Evolutionary conservation across 1,284 basidiomycete genomes (phyloP).

Genomic region (Trametes pubescens): DNA sequence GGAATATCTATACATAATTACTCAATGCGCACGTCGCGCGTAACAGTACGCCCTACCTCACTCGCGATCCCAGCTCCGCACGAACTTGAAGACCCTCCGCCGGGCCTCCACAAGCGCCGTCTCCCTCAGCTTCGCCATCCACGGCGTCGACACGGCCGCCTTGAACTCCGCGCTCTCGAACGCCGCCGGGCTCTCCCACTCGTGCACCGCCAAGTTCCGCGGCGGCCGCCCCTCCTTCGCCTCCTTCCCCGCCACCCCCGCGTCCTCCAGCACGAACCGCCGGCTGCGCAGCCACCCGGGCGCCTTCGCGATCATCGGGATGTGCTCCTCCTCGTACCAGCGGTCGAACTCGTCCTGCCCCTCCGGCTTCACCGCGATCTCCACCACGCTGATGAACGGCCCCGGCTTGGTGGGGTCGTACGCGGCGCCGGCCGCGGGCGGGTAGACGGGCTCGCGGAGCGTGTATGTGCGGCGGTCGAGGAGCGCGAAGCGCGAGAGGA

Average conservation of each 20-base stretch:
- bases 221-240: constrained; percentile 33
- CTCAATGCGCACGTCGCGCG: background rate
- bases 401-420: constrained; percentile 41
- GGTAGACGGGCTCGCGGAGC: constrained; percentile 40
- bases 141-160: constrained; percentile 41
- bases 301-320: constrained; percentile 42
- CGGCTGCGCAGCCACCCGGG: constrained; percentile 48
- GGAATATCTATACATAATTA: too few species aligned
- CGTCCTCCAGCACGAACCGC: constrained; percentile 44
- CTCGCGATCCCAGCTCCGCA: constrained; percentile 19
- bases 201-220: constrained; percentile 47
- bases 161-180: constrained; percentile 39
- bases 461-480: constrained; percentile 62
- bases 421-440: constrained; percentile 41
- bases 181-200: constrained; percentile 40
- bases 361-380: constrained; percentile 44
- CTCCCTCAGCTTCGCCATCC: constrained; percentile 39
- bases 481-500: constrained; percentile 55
- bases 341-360: constrained; percentile 50
- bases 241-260: constrained; percentile 27
- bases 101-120: constrained; percentile 8
- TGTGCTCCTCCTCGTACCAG: constrained; percentile 49
- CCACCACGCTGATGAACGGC: constrained; percentile 44
- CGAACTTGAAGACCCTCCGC: constrained; percentile 20
- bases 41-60: background rate